phyloP scores from a whole-genome alignment of 2,329 filamentous ascomycete species.

The Scortechinia acanthostroma region DNA sequence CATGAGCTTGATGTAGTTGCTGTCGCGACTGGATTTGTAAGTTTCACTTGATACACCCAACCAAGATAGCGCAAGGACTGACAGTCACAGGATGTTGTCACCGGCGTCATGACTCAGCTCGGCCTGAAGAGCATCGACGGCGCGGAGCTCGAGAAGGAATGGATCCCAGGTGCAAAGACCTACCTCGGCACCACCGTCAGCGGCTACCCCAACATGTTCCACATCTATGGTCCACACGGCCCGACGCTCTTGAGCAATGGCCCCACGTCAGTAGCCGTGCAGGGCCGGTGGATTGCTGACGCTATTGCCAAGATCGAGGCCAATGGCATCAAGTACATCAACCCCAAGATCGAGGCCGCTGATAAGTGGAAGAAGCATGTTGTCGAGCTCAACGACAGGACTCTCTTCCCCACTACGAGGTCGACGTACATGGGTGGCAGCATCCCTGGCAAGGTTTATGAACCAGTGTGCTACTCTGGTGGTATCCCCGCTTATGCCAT shows the following conservation, averaged over 20 bases:
- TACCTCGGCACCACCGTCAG: conserved; percentile 33
- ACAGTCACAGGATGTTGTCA: neutral
- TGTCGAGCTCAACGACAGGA: conserved; percentile 31
- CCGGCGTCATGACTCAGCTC: conserved; percentile 31
- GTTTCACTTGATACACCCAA: conserved; percentile 8
- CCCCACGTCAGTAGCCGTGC: conserved; percentile 41
- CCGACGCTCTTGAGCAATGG: conserved; percentile 49
- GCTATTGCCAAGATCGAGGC: conserved; percentile 36
- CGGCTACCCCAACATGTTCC: conserved; percentile 41
- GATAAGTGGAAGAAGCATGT: conserved; percentile 39
- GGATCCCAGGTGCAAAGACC: conserved; percentile 27
- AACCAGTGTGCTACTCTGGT: conserved; percentile 39
- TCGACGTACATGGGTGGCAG: conserved; percentile 49
- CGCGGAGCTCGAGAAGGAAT: conserved; percentile 29
- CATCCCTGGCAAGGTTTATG: conserved; percentile 41
- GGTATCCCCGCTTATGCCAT: conserved; percentile 24
- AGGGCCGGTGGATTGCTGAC: conserved; percentile 47
- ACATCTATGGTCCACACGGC: conserved; percentile 45
- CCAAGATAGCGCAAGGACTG: neutral
- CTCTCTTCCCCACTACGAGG: conserved; percentile 36
- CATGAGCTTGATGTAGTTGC: conserved; percentile 34
- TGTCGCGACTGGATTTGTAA: conserved; percentile 35
- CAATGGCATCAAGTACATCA: conserved; percentile 37
- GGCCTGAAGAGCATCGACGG: conserved; percentile 29
- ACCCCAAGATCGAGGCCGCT: conserved; percentile 34